A percentile compares a stretch with the other conserved stretches of the same genome.
Evolutionary conservation across 345 rosid genomes (phyloP).

Genomic region (Syzygium grande): DNA sequence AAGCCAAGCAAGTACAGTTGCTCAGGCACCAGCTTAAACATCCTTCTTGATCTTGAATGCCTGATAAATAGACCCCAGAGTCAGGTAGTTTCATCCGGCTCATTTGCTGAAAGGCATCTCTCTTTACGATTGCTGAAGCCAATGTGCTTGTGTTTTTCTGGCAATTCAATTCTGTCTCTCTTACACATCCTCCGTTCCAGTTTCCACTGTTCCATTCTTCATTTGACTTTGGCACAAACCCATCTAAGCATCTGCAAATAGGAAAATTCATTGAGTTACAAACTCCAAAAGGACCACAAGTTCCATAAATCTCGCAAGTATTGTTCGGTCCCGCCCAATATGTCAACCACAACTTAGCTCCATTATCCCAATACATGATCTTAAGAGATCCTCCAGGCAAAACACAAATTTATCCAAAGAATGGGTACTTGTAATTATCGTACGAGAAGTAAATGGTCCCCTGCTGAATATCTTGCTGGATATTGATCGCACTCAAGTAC

Average conservation of each 20-base stretch:
- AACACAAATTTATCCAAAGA: neutral
- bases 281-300: conserved; percentile 16
- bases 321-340: conserved; percentile 4
- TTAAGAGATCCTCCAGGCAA: conserved; percentile 4
- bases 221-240: conserved; percentile 18
- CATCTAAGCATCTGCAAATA: conserved; percentile 15
- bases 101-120: neutral
- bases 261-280: conserved; percentile 4
- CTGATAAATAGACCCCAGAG: neutral
- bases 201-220: conserved; percentile 7
- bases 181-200: conserved; percentile 14
- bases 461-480: neutral
- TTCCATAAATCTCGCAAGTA: conserved; percentile 12
- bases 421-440: neutral
- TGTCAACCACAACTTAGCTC: conserved; percentile 1
- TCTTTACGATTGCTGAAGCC: neutral
- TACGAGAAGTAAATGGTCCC: neutral
- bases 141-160: neutral
- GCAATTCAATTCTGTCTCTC: neutral
- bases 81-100: neutral
- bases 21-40: conserved; percentile 15
- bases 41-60: neutral
- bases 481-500: neutral
- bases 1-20: conserved; percentile 10
- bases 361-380: conserved; percentile 6